A percentile compares a stretch with the other conserved stretches of the same genome.
phyloP scores from a whole-genome alignment of 768 basidiomycete genomes.

The Tricholoma hemisulphureum region DNA sequence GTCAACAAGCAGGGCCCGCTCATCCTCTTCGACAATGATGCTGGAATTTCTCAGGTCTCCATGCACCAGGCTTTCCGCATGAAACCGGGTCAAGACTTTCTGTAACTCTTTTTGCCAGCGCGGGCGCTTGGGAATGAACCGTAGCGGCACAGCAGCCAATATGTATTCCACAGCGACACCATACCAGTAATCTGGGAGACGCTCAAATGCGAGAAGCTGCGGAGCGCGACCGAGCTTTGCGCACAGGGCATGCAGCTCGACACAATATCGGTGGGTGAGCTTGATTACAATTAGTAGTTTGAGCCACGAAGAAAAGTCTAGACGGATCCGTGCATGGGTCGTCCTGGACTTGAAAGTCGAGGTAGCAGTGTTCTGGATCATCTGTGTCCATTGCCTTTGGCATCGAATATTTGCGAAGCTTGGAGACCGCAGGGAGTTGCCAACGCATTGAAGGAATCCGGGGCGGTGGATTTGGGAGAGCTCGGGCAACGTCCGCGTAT shows the following conservation, averaged over 20 bases:
- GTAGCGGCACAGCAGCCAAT: conserved; percentile 4
- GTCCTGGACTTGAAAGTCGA: conserved; percentile 1
- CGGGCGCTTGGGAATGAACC: neutral
- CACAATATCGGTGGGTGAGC: conserved; percentile 19
- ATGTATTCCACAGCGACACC: conserved; percentile 25
- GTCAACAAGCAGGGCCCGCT: conserved; percentile 12
- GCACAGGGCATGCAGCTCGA: conserved; percentile 22
- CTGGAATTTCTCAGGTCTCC: neutral
- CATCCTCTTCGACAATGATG: conserved; percentile 3
- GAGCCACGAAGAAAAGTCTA: conserved; percentile 7
- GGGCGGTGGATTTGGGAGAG: neutral
- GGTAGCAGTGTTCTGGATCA: neutral
- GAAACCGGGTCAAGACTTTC: neutral
- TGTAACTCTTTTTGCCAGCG: neutral
- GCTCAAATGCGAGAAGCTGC: conserved; percentile 19
- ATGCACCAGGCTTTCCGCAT: neutral
- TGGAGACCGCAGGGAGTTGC: neutral
- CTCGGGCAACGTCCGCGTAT: neutral
- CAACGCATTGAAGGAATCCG: neutral
- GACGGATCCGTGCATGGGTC: conserved; percentile 6
- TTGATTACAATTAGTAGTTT: conserved; percentile 18
- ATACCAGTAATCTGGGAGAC: conserved; percentile 28
- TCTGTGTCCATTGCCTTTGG: neutral
- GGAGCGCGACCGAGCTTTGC: conserved; percentile 22
- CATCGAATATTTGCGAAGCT: neutral